Evolutionary conservation across 2,329 filamentous ascomycete genomes (phyloP).

Genomic region (Phialophora chinensis): DNA sequence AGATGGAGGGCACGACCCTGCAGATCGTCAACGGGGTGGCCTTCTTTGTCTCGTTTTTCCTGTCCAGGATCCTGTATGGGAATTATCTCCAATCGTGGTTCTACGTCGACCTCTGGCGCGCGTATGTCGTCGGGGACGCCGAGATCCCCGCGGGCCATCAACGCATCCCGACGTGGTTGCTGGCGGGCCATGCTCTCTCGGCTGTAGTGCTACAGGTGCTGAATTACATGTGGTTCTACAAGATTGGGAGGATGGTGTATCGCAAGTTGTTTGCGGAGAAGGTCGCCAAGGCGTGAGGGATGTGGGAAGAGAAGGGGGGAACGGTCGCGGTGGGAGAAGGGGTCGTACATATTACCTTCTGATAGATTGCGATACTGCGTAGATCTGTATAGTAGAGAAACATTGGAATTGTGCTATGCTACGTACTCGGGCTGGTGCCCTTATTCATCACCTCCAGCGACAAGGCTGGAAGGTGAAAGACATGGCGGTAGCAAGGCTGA

Average conservation of each 20-base stretch:
- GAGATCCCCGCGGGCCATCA: neutral
- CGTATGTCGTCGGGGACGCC: neutral
- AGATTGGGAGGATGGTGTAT: constrained; percentile 9
- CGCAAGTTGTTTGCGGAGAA: constrained; percentile 5
- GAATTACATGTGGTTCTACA: constrained; percentile 16
- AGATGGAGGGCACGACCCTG: constrained; percentile 12
- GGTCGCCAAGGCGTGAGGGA: neutral
- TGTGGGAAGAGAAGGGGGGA: neutral
- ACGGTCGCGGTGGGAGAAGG: neutral
- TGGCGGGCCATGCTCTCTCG: constrained; percentile 1
- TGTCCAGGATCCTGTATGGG: constrained; percentile 6
- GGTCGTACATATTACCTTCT: no score
- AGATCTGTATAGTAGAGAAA: no score
- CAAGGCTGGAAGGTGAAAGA: no score
- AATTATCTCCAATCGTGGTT: constrained; percentile 12
- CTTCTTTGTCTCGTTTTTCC: constrained; percentile 10
- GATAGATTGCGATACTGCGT: no score
- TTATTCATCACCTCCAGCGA: no score
- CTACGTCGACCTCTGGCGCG: constrained; percentile 11
- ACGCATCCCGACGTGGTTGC: constrained; percentile 6
- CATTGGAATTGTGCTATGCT: no score
- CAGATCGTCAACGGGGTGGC: constrained; percentile 13
- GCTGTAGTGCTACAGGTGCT: neutral
- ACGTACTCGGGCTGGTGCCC: no score
- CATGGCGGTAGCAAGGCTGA: no score